phyloP scores from a whole-genome alignment of 192 early-diverging fungal species.

The Backusella luteola region DNA sequence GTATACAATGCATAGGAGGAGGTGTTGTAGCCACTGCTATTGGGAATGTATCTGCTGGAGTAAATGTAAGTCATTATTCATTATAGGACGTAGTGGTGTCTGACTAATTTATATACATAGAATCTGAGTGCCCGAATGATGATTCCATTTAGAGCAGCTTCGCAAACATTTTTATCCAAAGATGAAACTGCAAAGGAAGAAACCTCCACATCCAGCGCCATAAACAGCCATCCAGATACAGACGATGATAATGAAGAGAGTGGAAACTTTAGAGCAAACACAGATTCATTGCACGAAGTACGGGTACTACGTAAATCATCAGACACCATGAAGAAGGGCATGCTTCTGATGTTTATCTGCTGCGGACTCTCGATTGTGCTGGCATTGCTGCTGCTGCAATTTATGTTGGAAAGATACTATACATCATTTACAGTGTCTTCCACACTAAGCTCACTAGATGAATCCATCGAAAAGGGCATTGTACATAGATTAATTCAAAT shows the following conservation, averaged over 20 bases:
- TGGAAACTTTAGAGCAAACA: background rate
- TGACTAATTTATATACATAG: background rate
- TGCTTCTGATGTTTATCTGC: conserved; percentile 14
- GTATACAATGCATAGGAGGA: conserved; percentile 11
- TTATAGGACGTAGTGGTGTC: background rate
- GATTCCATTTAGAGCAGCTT: background rate
- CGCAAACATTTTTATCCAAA: background rate
- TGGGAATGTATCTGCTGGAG: conserved; percentile 14
- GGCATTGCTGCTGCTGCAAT: conserved; percentile 14
- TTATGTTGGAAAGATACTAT: conserved; percentile 3
- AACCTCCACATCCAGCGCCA: background rate
- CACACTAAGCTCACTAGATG: background rate
- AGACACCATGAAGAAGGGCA: conserved; percentile 8
- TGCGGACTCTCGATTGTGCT: conserved; percentile 8
- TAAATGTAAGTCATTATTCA: conserved; percentile 4
- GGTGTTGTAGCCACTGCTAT: conserved; percentile 14
- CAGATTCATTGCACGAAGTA: conserved; percentile 1
- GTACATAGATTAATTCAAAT: conserved; percentile 8
- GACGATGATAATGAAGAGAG: background rate
- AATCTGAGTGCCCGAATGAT: conserved; percentile 11
- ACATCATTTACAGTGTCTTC: background rate
- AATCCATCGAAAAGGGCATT: background rate
- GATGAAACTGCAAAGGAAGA: background rate
- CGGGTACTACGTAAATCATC: conserved; percentile 4
- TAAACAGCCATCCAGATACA: background rate